Evolutionary conservation across 31 red algal species (phyloP).

Genomic region (Asparagopsis taxiformis): DNA sequence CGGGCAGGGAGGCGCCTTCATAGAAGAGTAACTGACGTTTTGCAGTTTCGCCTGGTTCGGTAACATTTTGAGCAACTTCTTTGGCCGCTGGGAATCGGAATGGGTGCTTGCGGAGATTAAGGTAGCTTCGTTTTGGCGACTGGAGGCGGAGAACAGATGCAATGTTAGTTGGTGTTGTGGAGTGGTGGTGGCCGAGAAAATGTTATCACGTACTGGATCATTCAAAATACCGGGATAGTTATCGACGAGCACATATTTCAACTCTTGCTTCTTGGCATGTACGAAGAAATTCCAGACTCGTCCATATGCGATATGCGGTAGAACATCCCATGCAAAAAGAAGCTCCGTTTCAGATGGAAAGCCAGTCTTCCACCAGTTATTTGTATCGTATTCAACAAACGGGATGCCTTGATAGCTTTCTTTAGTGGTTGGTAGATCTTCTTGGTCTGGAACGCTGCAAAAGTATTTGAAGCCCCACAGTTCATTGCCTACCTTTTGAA

Average conservation of each 20-base stretch:
- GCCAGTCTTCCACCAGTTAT: constrained; percentile 72
- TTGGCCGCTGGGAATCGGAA: constrained; percentile 87
- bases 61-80: constrained; percentile 86
- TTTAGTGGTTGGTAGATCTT: constrained; percentile 26
- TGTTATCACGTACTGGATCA: constrained; percentile 45
- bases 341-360: constrained; percentile 65
- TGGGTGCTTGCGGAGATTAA: constrained; percentile 83
- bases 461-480: constrained; percentile 91
- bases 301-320: constrained; percentile 81
- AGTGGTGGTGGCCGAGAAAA: not conserved
- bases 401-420: constrained; percentile 26
- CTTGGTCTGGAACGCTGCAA: constrained; percentile 45
- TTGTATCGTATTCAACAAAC: constrained; percentile 64
- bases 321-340: constrained; percentile 77
- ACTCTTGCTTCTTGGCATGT: constrained; percentile 47
- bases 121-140: constrained; percentile 82
- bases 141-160: not conserved
- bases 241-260: constrained; percentile 81
- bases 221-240: constrained; percentile 87
- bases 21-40: constrained; percentile 87
- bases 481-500: constrained; percentile 61
- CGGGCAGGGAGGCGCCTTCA: constrained; percentile 53
- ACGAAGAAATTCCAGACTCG: constrained; percentile 92
- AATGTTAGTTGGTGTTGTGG: not conserved
- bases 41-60: constrained; percentile 83